Conservation (phyloP, 352 stramenopile genomes). For the Phytophthora citricola region DNA sequence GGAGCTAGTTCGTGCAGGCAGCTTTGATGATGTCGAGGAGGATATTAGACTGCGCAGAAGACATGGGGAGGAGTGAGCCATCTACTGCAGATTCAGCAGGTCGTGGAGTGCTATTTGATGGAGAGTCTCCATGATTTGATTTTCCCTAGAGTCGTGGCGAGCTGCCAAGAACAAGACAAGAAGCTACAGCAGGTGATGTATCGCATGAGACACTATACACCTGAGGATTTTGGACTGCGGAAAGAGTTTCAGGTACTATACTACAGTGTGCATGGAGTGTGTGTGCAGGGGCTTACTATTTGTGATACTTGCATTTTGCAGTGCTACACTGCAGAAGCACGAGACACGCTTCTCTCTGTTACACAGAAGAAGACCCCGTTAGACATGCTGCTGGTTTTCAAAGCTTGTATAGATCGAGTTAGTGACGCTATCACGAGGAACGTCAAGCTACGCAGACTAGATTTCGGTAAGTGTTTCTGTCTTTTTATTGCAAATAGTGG, state of each 20-base stretch:
- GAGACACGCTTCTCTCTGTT: slow-evolving; percentile 46
- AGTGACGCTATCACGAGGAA: slow-evolving; percentile 63
- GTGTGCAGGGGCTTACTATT: neutral
- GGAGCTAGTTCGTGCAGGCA: slow-evolving; percentile 54
- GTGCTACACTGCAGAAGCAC: slow-evolving; percentile 52
- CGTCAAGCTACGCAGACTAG: slow-evolving; percentile 56
- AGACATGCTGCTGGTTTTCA: slow-evolving; percentile 79
- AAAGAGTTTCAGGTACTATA: slow-evolving; percentile 71
- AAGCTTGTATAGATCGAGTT: slow-evolving; percentile 67
- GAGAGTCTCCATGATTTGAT: slow-evolving; percentile 67
- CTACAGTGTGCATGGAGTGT: neutral
- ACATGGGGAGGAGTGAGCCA: slow-evolving; percentile 39
- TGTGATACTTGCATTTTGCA: slow-evolving; percentile 17
- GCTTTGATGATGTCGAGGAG: slow-evolving; percentile 52
- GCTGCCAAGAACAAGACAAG: slow-evolving; percentile 54
- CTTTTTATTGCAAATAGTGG: neutral
- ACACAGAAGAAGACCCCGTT: slow-evolving; percentile 65
- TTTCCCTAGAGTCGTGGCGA: slow-evolving; percentile 57
- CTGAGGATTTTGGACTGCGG: slow-evolving; percentile 69
- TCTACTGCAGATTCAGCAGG: slow-evolving; percentile 75
- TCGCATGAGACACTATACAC: slow-evolving; percentile 66
- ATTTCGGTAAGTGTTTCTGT: slow-evolving; percentile 44
- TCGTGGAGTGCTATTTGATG: slow-evolving; percentile 86
- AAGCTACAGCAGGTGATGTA: slow-evolving; percentile 52
- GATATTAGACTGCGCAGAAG: slow-evolving; percentile 23